phyloP scores from a whole-genome alignment of 2,329 filamentous ascomycete species.

The Xylaria sp. region DNA sequence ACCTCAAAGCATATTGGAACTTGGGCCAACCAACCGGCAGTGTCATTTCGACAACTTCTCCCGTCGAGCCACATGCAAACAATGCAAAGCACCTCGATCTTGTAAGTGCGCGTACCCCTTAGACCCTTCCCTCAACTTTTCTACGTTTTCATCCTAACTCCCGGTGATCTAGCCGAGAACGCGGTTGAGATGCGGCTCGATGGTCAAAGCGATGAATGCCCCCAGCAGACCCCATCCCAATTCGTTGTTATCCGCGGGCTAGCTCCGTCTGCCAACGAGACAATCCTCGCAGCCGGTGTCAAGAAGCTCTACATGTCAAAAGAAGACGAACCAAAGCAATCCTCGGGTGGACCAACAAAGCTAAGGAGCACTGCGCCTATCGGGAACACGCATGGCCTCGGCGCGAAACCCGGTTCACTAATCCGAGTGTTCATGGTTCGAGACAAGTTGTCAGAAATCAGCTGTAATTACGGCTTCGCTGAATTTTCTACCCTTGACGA shows the following conservation, averaged over 20 bases:
- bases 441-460: constrained; percentile 75
- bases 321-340: constrained; percentile 62
- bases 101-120: constrained; percentile 41
- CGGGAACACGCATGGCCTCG: constrained; percentile 68
- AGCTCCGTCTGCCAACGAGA: constrained; percentile 76
- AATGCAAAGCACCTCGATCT: constrained; percentile 52
- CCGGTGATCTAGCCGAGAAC: constrained; percentile 45
- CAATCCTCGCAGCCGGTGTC: constrained; percentile 77
- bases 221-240: constrained; percentile 71
- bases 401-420: constrained; percentile 78
- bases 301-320: constrained; percentile 74
- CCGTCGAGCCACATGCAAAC: constrained; percentile 50
- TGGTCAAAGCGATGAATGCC: constrained; percentile 60
- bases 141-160: background rate
- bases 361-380: constrained; percentile 69
- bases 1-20: background rate
- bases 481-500: constrained; percentile 83
- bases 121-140: background rate
- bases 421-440: constrained; percentile 81
- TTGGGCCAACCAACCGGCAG: constrained; percentile 39
- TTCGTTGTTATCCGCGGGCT: constrained; percentile 81
- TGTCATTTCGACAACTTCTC: constrained; percentile 53
- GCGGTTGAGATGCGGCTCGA: constrained; percentile 56
- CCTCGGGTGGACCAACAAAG: constrained; percentile 61
- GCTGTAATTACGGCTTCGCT: constrained; percentile 84